Conservation (phyloP, 495 filamentous ascomycete species). For the Podospora pseudopauciseta region DNA sequence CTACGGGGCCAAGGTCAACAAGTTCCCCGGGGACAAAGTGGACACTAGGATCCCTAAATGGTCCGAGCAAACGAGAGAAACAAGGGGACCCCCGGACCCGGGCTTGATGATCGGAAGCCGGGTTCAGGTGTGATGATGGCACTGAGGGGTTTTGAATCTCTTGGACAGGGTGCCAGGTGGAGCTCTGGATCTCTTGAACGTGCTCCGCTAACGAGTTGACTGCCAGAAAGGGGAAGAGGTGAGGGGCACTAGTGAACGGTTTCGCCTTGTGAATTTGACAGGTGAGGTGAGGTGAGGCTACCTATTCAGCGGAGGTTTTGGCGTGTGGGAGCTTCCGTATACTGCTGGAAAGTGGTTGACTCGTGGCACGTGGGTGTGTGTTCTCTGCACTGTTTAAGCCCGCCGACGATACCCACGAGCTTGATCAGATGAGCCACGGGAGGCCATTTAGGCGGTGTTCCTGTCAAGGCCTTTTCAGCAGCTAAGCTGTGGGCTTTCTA, state of each 20-base stretch:
- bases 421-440: slow-evolving; percentile 10
- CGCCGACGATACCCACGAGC: neutral
- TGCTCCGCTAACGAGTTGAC: slow-evolving; percentile 2
- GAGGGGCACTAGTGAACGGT: neutral
- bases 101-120: slow-evolving; percentile 7
- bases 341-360: neutral
- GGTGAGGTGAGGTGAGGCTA: neutral
- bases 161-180: neutral
- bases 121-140: slow-evolving; percentile 1
- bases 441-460: neutral
- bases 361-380: neutral
- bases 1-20: neutral
- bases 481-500: neutral
- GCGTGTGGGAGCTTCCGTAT: neutral
- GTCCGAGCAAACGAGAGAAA: neutral
- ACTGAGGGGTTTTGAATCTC: slow-evolving; percentile 8
- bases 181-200: slow-evolving; percentile 5
- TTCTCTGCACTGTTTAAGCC: slow-evolving; percentile 5
- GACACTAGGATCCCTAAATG: slow-evolving; percentile 4
- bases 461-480: neutral
- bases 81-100: neutral
- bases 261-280: neutral
- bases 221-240: slow-evolving; percentile 1
- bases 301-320: neutral
- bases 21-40: neutral